Base-by-base conservation (phyloP, 345 rosid species). In the Hibiscus mutabilis region DNA sequence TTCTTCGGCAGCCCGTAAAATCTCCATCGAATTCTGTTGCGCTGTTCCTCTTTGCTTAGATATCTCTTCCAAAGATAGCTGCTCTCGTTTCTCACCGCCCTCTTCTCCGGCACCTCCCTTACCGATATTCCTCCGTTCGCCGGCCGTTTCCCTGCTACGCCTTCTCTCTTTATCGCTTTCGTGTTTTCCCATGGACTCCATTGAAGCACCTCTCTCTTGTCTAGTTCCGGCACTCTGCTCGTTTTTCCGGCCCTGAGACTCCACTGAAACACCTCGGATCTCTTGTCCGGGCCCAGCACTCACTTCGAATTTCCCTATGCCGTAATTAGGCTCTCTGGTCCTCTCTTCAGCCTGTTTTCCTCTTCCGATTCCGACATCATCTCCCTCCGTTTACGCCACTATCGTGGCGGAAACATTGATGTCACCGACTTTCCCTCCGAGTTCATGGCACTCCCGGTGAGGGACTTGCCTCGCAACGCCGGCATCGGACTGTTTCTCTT, bases 11-110 rank as follows among this genome's bases (percentile, higher is more conserved):
- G 81, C 89, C 37, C 70, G 63, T 7, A 89, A 12, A 2, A 79
- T 78, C 40, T 86, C 87, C 73, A 76, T 66, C 0, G 92, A 83
- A 35, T 70, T 83, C 78, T 86, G 84, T 75, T 89, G 97, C 25
- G 89, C 95, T 37, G 18, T 44, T 16, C 71, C 83, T 77, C 90
- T 80, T 33, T 66, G 73, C 27, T 75, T 80, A 3, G 80, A 74
- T n/a, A 83, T 80, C 75, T 88, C 86, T 35, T 88, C 87, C 4
- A 84, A 60, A 3, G 89, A 74, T 6, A 73, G 79, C 51, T 61
- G 79, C 42, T 74, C 66, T 14, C 68, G 71, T 60, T 37, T 56
- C 65, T 64, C 42, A 15, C 42, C 65, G 7, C 21, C 19, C 19
- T 59, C 37, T 27, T 27, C 37, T 27, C 47, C 13, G 47, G 47